Evolutionary conservation across 768 basidiomycete genomes (phyloP).

Genomic region (Hydnum rufescens): DNA sequence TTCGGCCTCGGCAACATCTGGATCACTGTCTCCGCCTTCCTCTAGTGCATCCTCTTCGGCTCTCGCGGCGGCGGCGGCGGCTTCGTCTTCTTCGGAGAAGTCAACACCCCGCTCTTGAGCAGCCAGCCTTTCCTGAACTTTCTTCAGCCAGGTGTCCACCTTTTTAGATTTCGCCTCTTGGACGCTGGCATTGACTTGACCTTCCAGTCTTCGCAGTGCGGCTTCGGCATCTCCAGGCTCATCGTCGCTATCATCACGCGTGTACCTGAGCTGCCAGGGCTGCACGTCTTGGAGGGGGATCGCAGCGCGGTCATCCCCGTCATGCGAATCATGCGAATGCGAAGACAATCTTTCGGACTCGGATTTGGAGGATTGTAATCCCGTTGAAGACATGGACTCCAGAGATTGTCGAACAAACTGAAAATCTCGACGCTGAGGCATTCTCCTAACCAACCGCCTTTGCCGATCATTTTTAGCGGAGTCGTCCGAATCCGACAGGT

Average conservation of each 20-base stretch:
- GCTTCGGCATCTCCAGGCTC: conserved; percentile 54
- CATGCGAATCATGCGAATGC: neutral
- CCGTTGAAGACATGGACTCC: conserved; percentile 60
- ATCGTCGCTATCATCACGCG: conserved; percentile 54
- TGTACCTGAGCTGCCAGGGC: conserved; percentile 40
- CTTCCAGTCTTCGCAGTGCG: conserved; percentile 63
- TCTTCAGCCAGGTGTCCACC: conserved; percentile 66
- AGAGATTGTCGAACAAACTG: conserved; percentile 58
- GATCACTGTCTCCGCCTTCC: neutral
- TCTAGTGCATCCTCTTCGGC: neutral
- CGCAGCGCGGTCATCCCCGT: neutral
- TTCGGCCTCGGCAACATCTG: neutral
- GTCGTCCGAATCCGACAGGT: conserved; percentile 42
- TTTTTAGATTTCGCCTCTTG: conserved; percentile 53
- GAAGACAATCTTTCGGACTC: conserved; percentile 7
- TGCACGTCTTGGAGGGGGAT: conserved; percentile 12
- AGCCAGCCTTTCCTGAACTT: conserved; percentile 28
- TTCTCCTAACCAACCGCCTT: conserved; percentile 30
- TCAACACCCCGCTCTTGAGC: neutral
- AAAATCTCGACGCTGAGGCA: conserved; percentile 62
- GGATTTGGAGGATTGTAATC: conserved; percentile 22
- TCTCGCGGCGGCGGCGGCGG: neutral
- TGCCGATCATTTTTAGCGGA: conserved; percentile 18
- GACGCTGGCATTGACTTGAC: conserved; percentile 57
- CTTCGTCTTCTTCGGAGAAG: conserved; percentile 7